Conservation (phyloP, 441 rosid genomes). For the Sinapis alba region DNA sequence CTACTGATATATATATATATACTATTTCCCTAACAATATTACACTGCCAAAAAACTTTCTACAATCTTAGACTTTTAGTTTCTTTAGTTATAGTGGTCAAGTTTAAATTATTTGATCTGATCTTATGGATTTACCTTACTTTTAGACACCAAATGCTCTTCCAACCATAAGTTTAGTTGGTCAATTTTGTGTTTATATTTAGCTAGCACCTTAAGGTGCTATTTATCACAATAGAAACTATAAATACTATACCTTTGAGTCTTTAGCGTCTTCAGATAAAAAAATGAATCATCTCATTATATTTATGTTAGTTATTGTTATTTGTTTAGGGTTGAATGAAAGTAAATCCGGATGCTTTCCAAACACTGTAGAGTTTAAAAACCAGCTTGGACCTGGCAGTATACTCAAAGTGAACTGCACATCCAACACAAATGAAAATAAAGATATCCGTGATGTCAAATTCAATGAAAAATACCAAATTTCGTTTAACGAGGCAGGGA, state of each 20-base stretch:
- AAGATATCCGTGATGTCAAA: not conserved
- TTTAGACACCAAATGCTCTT: not conserved
- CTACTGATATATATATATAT: too few relatives aligned
- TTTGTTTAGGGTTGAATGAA: conserved; percentile 11
- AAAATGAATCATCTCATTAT: conserved; percentile 3
- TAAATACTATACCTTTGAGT: not conserved
- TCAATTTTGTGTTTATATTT: not conserved
- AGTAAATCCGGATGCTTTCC: not conserved
- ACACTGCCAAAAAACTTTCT: too few relatives aligned
- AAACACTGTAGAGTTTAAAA: conserved; percentile 1
- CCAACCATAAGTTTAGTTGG: not conserved
- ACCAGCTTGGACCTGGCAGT: not conserved
- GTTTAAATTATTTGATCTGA: not conserved
- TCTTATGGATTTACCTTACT: not conserved
- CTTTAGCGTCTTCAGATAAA: not conserved
- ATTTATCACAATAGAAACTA: not conserved
- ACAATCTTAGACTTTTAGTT: too few relatives aligned
- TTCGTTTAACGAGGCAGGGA: not conserved
- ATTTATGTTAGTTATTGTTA: not conserved
- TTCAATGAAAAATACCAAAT: not conserved
- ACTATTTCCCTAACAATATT: too few relatives aligned
- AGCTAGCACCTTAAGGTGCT: not conserved
- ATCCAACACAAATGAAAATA: not conserved
- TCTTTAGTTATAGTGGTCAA: not conserved
- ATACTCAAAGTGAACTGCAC: conserved; percentile 6